A percentile compares a stretch with the other conserved stretches of the same genome.
These are phyloP conservation scores for Rhizophagus sp. DNA, from an alignment of 192 early-diverging fungal species.

Conservation along the genomic window DNA sequence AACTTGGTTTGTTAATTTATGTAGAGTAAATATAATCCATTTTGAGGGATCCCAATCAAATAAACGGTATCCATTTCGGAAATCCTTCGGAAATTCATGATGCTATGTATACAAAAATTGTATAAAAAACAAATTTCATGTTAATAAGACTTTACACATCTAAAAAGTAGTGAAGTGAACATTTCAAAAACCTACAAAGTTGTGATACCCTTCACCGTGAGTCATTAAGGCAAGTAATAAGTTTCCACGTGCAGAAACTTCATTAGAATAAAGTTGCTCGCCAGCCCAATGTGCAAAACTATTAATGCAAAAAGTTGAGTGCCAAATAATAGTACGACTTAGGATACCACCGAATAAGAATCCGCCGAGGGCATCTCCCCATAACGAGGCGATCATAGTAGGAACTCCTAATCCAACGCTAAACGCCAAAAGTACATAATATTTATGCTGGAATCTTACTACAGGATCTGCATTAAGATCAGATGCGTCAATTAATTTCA, in stretches of 20 bases:
- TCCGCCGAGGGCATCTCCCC: conserved; percentile 78
- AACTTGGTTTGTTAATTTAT: conserved; percentile 59
- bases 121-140: not conserved
- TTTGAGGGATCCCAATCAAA: conserved; percentile 86
- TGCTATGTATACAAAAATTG: conserved; percentile 36
- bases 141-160: too few relatives aligned
- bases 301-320: conserved; percentile 87
- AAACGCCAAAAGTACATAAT: conserved; percentile 69
- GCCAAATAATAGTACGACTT: conserved; percentile 73
- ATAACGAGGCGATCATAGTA: conserved; percentile 76
- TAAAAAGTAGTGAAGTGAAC: not conserved
- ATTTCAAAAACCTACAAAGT: conserved; percentile 47
- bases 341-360: conserved; percentile 74
- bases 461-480: conserved; percentile 77
- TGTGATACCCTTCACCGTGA: conserved; percentile 83
- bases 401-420: conserved; percentile 75
- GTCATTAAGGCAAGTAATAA: conserved; percentile 79
- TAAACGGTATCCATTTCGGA: conserved; percentile 77
- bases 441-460: conserved; percentile 76
- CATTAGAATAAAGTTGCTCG: conserved; percentile 76
- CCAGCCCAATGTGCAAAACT: conserved; percentile 80
- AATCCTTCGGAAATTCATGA: conserved; percentile 86
- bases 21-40: conserved; percentile 69
- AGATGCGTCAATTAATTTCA: conserved; percentile 74
- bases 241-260: conserved; percentile 80